Base-by-base conservation (phyloP, 2,329 filamentous ascomycete species). In the Lachnellula occidentalis region DNA sequence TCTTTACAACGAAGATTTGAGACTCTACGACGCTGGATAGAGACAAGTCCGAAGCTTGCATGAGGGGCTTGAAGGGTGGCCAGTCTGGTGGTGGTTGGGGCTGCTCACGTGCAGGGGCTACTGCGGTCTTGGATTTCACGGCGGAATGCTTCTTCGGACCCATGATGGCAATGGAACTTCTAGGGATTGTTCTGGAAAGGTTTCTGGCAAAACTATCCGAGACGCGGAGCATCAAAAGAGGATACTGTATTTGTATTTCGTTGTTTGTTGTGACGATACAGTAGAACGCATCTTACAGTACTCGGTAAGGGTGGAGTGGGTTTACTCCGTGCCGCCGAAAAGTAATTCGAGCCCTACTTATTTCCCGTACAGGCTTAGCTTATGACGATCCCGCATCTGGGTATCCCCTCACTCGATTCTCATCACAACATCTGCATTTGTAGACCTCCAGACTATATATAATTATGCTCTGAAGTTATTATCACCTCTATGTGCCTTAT, bases 1-100 rank as follows among this genome's bases (percentile, higher is more conserved):
- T 80, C 4, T 76, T 76, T 54, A 88, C 79, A 1, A 83, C 78
- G 48, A 87, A 70, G 50, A 88, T 86, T 65, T 88, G 85, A 45
- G 76, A 73, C 8, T 74, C 69, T n/a, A 85, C 68, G 12, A 83
- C 60, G 19, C 76, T 73, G 4, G 77, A 70, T 22, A 86, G 71
- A n/a, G 69, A 66, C 9, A 87, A 76, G 63, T 83, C 76, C 39
- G 73, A 70, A 22, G 77, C 59, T 45, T 82, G 77, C 39, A 83
- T 65, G 34, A 85, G 71, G 36, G 83, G 82, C 54, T 74, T 73
- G 56, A 88, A 74, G 27, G 74, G 65, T 41, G 85, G 84, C 85
- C 27, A 31, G 27, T 31, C 27, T 31, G 9, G 27, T 31, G 9
- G 27, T 9, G 9, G 24, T n/a, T n/a, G n/a, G n/a, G n/a, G 41